A percentile compares a stretch with the other conserved stretches of the same genome.
These are phyloP conservation scores for Fusarium torreyae DNA, from an alignment of 2,329 filamentous ascomycete genomes.

Conservation along the genomic window DNA sequence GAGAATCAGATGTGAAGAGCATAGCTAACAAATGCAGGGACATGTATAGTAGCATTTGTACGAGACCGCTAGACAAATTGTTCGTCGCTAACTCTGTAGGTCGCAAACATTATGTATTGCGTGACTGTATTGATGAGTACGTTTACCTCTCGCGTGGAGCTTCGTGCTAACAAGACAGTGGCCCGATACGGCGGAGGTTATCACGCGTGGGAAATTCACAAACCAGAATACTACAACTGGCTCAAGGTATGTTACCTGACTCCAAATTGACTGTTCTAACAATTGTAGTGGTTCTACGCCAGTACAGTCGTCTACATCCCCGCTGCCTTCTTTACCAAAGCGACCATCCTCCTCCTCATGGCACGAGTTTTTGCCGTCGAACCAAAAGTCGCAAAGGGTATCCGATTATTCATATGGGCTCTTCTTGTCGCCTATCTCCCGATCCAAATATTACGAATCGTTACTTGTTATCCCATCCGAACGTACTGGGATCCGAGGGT, in stretches of 20 bases:
- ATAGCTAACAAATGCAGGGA: slow-evolving; percentile 31
- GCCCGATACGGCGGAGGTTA: slow-evolving; percentile 40
- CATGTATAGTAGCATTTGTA: slow-evolving; percentile 42
- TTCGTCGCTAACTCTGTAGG: slow-evolving; percentile 22
- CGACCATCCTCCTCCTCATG: slow-evolving; percentile 43
- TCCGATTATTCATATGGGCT: slow-evolving; percentile 39
- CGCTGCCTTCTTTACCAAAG: slow-evolving; percentile 45
- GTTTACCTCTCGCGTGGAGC: neutral
- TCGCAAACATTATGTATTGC: slow-evolving; percentile 25
- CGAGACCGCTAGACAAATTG: neutral
- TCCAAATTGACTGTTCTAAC: neutral
- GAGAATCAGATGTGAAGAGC: fast-evolving
- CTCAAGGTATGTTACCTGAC: slow-evolving; percentile 26
- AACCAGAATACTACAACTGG: slow-evolving; percentile 39
- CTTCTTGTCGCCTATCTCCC: slow-evolving; percentile 37
- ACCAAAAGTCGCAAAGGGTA: slow-evolving; percentile 29
- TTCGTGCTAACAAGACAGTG: slow-evolving; percentile 32
- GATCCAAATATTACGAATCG: slow-evolving; percentile 56
- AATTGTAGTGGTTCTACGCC: slow-evolving; percentile 40
- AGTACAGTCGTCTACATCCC: slow-evolving; percentile 43
- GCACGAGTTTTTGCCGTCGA: slow-evolving; percentile 44
- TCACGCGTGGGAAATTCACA: slow-evolving; percentile 42
- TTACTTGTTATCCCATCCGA: slow-evolving; percentile 59
- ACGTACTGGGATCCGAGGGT: slow-evolving; percentile 57
- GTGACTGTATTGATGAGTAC: slow-evolving; percentile 38